Conservation (phyloP, 192 early-diverging fungal genomes). For the Coemansia sp. region DNA sequence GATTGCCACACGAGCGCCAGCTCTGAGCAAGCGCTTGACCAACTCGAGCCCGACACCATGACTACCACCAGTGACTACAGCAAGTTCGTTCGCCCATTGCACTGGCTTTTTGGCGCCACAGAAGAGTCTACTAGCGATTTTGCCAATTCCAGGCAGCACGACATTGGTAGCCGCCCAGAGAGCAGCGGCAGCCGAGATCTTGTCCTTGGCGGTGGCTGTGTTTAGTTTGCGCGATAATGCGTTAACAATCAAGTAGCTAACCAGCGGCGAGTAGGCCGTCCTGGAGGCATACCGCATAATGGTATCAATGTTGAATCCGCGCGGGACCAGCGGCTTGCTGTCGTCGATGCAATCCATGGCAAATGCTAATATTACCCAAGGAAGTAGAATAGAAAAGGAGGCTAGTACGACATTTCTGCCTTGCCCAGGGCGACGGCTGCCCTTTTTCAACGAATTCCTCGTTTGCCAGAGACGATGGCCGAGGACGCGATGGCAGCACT, state of each 20-base stretch:
- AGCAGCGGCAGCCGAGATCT: constrained; percentile 24
- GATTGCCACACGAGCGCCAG: constrained; percentile 41
- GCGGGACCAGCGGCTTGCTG: constrained; percentile 46
- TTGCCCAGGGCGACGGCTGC: neutral
- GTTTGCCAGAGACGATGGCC: neutral
- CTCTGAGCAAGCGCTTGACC: constrained; percentile 31
- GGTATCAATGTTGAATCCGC: constrained; percentile 49
- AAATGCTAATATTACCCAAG: neutral
- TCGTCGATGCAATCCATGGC: constrained; percentile 43
- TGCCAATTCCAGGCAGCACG: constrained; percentile 27
- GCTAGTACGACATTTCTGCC: neutral
- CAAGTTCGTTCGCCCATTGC: constrained; percentile 38
- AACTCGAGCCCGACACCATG: constrained; percentile 46
- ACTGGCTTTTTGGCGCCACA: constrained; percentile 11
- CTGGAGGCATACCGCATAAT: constrained; percentile 34
- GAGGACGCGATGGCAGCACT: neutral
- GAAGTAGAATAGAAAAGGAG: neutral
- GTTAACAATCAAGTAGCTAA: constrained; percentile 37
- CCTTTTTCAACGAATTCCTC: neutral
- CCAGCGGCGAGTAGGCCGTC: constrained; percentile 28
- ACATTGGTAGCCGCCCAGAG: constrained; percentile 37
- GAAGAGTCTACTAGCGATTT: constrained; percentile 17
- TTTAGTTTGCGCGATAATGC: constrained; percentile 17
- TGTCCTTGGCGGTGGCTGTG: constrained; percentile 11
- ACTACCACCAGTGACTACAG: constrained; percentile 50